Evolutionary conservation across 2,329 filamentous ascomycete genomes (phyloP).

Genomic region (Alternaria triticina): DNA sequence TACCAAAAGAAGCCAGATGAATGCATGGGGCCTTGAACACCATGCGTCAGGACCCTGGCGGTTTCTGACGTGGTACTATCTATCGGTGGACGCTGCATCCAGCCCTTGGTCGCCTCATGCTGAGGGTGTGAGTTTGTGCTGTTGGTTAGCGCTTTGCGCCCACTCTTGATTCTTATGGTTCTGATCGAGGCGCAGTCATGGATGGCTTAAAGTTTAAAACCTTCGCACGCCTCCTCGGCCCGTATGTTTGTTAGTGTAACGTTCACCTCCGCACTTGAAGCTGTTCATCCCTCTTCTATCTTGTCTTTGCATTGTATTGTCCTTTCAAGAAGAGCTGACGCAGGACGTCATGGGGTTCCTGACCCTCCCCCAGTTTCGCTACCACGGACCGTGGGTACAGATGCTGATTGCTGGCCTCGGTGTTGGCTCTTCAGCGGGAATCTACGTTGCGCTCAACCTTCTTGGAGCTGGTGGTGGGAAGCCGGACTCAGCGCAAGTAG

Average conservation of each 20-base stretch:
- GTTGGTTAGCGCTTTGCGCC: background rate
- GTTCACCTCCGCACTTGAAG: background rate
- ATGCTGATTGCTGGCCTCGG: constrained; percentile 38
- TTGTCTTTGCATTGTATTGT: background rate
- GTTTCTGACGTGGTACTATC: constrained; percentile 2
- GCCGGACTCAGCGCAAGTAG: constrained; percentile 39
- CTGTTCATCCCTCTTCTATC: background rate
- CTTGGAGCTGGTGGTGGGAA: constrained; percentile 39
- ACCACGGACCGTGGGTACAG: constrained; percentile 41
- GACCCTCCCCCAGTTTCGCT: constrained; percentile 33
- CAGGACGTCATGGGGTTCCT: constrained; percentile 29
- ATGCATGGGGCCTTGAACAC: constrained; percentile 1
- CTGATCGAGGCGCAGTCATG: background rate
- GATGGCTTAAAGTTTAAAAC: background rate
- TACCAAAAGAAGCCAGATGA: background rate
- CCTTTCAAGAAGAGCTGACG: background rate
- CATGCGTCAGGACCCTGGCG: background rate
- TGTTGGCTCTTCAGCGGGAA: constrained; percentile 38
- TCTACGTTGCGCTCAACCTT: constrained; percentile 41
- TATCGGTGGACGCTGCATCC: constrained; percentile 3
- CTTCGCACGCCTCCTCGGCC: background rate
- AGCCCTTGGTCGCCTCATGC: constrained; percentile 3
- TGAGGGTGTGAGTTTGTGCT: background rate
- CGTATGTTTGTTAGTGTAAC: background rate
- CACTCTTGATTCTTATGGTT: background rate